phyloP scores from a whole-genome alignment of 352 stramenopile genomes.

The Phytophthora quininea region DNA sequence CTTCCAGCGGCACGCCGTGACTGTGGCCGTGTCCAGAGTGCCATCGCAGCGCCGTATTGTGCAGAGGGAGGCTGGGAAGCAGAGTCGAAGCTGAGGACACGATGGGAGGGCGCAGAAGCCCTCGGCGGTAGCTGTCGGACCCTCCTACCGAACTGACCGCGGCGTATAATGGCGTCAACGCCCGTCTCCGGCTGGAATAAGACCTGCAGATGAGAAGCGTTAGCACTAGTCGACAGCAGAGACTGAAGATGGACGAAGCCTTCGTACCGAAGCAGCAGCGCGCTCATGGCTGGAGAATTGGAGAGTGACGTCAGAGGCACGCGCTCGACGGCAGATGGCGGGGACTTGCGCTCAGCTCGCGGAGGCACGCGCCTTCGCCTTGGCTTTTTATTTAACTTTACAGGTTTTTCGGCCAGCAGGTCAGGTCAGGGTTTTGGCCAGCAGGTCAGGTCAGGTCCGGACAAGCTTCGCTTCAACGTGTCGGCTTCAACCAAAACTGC shows the following conservation, averaged over 20 bases:
- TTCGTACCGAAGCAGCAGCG: slow-evolving; percentile 33
- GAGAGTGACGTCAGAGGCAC: not conserved
- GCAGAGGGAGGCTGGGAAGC: slow-evolving; percentile 9
- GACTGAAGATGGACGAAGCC: not conserved
- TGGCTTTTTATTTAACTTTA: too few species aligned
- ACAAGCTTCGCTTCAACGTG: too few species aligned
- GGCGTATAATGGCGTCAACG: slow-evolving; percentile 19
- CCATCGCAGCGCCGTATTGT: slow-evolving; percentile 25
- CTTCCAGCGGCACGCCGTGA: slow-evolving; percentile 34
- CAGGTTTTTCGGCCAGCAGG: too few species aligned
- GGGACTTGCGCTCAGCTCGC: not conserved
- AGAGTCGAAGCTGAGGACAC: slow-evolving; percentile 1
- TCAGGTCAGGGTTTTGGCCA: too few species aligned
- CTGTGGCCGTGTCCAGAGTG: slow-evolving; percentile 46
- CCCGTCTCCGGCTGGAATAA: slow-evolving; percentile 19
- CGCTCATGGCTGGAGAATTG: slow-evolving; percentile 20
- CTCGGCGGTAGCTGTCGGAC: not conserved
- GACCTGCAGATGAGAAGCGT: slow-evolving; percentile 12
- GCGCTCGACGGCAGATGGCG: not conserved
- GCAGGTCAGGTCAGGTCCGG: too few species aligned
- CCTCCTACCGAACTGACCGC: not conserved
- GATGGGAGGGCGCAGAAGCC: slow-evolving; percentile 1
- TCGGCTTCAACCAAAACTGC: too few species aligned
- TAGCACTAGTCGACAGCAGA: slow-evolving; percentile 5
- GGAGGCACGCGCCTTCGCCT: slow-evolving; percentile 5